Percentiles rank a stretch among this genome's conserved stretches.
Conservation (phyloP, 345 rosid genomes). For the Eucalyptus polybractea region DNA sequence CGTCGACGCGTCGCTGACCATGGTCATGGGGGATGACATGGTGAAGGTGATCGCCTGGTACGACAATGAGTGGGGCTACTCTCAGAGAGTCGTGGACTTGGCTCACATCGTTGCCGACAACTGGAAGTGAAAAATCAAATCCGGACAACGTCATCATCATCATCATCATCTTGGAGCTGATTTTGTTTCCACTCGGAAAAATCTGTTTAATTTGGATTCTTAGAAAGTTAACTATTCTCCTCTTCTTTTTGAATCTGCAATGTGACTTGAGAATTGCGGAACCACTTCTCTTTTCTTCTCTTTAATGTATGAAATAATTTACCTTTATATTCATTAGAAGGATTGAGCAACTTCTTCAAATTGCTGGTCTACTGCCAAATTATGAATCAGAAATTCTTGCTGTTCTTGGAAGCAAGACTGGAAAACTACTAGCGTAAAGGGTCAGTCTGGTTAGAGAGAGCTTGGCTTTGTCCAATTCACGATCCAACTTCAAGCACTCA, state of each 20-base stretch:
- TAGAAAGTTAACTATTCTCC: neutral
- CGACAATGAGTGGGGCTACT: slow-evolving; percentile 98
- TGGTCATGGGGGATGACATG: slow-evolving; percentile 99
- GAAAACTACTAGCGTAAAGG: neutral
- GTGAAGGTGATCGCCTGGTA: slow-evolving; percentile 98
- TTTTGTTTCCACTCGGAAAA: neutral
- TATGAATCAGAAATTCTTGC: neutral
- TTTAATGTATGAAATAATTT: neutral
- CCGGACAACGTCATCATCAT: neutral
- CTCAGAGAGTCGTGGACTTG: slow-evolving; percentile 95
- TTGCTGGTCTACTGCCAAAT: neutral
- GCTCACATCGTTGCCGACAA: slow-evolving; percentile 83
- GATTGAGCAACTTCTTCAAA: neutral
- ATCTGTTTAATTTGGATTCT: neutral
- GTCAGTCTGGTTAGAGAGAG: neutral
- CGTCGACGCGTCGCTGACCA: slow-evolving; percentile 77
- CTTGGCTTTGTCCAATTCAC: neutral
- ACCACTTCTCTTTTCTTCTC: neutral
- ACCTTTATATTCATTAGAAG: neutral
- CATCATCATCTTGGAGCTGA: neutral
- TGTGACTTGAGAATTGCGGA: neutral
- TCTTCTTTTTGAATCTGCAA: slow-evolving; percentile 11
- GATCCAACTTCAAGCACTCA: neutral
- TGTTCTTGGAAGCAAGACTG: no score
- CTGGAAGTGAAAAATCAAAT: slow-evolving; percentile 43